Conservation (phyloP, 2,329 filamentous ascomycete species). For the Amesomyces nigricolor region DNA sequence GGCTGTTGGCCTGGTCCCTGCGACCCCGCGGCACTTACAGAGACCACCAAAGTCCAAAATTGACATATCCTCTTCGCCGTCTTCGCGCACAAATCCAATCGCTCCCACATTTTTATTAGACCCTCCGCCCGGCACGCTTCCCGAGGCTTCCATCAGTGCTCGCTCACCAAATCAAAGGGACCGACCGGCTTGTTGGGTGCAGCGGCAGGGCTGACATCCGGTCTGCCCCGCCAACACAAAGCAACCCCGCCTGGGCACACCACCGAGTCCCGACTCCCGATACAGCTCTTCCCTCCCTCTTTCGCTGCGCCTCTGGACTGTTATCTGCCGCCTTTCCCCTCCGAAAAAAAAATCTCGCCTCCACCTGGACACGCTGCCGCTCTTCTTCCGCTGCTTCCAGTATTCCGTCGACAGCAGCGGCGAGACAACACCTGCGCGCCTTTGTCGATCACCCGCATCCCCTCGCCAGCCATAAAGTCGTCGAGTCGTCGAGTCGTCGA, state of each 20-base stretch:
- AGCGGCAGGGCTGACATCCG: not conserved
- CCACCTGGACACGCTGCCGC: slow-evolving; percentile 14
- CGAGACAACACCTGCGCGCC: not conserved
- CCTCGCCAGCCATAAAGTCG: not conserved
- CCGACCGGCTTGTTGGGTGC: not conserved
- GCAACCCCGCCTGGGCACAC: slow-evolving; percentile 15
- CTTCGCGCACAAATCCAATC: slow-evolving; percentile 15
- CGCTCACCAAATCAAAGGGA: too few relatives aligned
- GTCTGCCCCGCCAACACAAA: slow-evolving; percentile 14
- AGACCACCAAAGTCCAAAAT: too few relatives aligned
- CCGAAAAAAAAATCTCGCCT: slow-evolving; percentile 2
- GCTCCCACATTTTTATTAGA: not conserved
- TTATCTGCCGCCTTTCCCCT: slow-evolving; percentile 11
- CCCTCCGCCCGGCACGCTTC: not conserved
- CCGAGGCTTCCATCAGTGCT: not conserved
- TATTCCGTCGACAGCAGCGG: not conserved
- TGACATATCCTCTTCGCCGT: slow-evolving; percentile 2
- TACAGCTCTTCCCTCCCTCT: not conserved
- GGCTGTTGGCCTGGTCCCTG: not conserved
- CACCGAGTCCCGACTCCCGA: not conserved
- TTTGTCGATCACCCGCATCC: not conserved
- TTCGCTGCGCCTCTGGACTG: slow-evolving; percentile 17
- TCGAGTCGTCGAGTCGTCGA: not conserved
- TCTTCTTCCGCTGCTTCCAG: slow-evolving; percentile 2
- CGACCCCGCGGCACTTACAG: slow-evolving; percentile 6